A percentile compares a stretch with the other conserved stretches of the same genome.
Evolutionary conservation across 2,329 filamentous ascomycete genomes (phyloP).

Genomic region (Beauveria sp.): DNA sequence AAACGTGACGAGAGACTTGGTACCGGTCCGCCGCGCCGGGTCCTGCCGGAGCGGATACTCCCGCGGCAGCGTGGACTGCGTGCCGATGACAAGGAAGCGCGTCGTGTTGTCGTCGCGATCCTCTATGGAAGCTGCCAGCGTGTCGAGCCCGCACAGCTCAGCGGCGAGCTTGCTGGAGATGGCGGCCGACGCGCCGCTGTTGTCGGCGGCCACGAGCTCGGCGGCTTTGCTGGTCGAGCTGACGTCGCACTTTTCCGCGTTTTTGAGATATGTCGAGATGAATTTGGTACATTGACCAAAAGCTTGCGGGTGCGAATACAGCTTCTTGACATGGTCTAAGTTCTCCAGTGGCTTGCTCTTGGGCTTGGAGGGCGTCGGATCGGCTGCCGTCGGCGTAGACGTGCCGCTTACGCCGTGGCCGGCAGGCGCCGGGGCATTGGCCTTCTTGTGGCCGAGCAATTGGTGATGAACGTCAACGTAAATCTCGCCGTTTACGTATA

Average conservation of each 20-base stretch:
- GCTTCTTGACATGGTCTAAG: constrained; percentile 57
- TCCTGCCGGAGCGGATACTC: constrained; percentile 21
- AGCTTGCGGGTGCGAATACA: constrained; percentile 93
- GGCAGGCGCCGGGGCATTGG: background rate
- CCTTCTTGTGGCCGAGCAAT: constrained; percentile 52
- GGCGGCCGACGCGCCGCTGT: constrained; percentile 58
- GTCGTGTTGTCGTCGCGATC: constrained; percentile 72
- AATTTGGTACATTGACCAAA: constrained; percentile 85
- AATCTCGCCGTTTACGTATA: constrained; percentile 73
- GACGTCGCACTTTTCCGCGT: constrained; percentile 73
- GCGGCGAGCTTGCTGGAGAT: constrained; percentile 73
- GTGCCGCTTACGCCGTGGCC: constrained; percentile 29
- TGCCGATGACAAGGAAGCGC: constrained; percentile 62
- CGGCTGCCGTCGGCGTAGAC: constrained; percentile 40
- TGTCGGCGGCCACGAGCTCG: constrained; percentile 59
- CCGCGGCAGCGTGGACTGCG: constrained; percentile 20
- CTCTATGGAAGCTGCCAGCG: constrained; percentile 64
- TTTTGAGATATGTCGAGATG: constrained; percentile 60
- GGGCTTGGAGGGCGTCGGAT: constrained; percentile 37
- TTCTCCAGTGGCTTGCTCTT: constrained; percentile 39
- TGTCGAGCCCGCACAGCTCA: constrained; percentile 55
- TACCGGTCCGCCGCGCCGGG: constrained; percentile 21
- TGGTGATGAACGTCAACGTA: constrained; percentile 88
- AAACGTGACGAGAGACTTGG: constrained; percentile 75
- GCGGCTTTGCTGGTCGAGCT: constrained; percentile 81